phyloP scores from a whole-genome alignment of 306 rosid species.

The Cucumis melo region DNA sequence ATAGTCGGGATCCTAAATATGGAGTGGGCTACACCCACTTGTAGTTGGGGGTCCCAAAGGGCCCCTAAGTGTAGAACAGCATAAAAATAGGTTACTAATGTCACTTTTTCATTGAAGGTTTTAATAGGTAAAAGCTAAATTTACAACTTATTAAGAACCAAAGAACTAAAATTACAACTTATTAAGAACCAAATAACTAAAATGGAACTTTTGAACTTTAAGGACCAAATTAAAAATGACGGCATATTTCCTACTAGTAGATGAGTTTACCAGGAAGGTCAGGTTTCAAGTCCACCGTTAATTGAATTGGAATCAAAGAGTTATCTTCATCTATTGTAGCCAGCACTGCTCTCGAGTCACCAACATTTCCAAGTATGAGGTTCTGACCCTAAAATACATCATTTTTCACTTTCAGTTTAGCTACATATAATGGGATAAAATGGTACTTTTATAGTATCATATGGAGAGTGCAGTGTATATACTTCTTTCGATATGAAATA shows the following conservation, averaged over 20 bases:
- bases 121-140: background rate
- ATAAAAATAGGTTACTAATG: background rate
- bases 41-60: too few species aligned
- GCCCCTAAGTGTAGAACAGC: background rate
- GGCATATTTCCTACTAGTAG: background rate
- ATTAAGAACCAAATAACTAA: background rate
- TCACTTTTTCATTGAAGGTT: background rate
- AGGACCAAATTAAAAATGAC: background rate
- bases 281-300: slow-evolving; percentile 44
- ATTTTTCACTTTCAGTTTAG: background rate
- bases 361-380: slow-evolving; percentile 37
- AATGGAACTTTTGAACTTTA: background rate
- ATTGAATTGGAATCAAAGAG: slow-evolving; percentile 28
- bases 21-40: too few species aligned
- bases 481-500: background rate
- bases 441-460: background rate
- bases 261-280: slow-evolving; percentile 32
- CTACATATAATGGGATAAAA: background rate
- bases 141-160: too few species aligned
- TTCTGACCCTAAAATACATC: slow-evolving; percentile 18
- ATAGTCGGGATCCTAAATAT: too few species aligned
- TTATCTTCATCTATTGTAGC: slow-evolving; percentile 28
- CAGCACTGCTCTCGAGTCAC: slow-evolving; percentile 43
- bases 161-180: background rate
- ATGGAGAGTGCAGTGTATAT: background rate